A percentile compares a stretch with the other conserved stretches of the same genome.
Conservation (phyloP, 192 early-diverging fungal species). For the Backusella mclennaniae region DNA sequence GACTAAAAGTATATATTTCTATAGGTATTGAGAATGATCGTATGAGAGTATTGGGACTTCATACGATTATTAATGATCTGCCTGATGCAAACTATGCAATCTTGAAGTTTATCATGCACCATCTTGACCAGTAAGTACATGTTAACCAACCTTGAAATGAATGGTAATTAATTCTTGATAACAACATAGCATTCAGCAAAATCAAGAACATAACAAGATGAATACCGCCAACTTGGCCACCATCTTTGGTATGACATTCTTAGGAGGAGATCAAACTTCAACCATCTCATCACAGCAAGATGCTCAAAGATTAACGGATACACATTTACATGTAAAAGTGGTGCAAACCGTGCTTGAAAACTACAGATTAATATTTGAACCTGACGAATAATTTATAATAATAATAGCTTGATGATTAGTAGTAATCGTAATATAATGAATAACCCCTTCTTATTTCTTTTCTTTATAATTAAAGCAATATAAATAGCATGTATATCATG, state of each 20-base stretch:
- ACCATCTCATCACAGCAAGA: slow-evolving; percentile 22
- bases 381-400: slow-evolving; percentile 37
- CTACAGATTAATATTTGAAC: slow-evolving; percentile 68
- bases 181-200: slow-evolving; percentile 62
- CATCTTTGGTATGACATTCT: slow-evolving; percentile 90
- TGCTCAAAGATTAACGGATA: slow-evolving; percentile 48
- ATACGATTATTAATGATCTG: slow-evolving; percentile 73
- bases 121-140: slow-evolving; percentile 69
- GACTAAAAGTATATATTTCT: neutral
- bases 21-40: slow-evolving; percentile 65
- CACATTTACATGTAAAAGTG: slow-evolving; percentile 60
- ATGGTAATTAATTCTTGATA: neutral
- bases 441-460: neutral
- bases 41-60: slow-evolving; percentile 61
- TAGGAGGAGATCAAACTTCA: slow-evolving; percentile 41
- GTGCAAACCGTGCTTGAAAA: slow-evolving; percentile 67
- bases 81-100: slow-evolving; percentile 84
- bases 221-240: slow-evolving; percentile 81
- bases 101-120: slow-evolving; percentile 74
- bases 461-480: neutral
- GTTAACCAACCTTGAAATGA: neutral
- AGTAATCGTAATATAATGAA: neutral
- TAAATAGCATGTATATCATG: neutral
- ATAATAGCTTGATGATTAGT: neutral
- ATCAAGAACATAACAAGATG: slow-evolving; percentile 88